A percentile compares a stretch with the other conserved stretches of the same genome.
Evolutionary conservation across 768 basidiomycete genomes (phyloP).

Genomic region (Postia placenta): DNA sequence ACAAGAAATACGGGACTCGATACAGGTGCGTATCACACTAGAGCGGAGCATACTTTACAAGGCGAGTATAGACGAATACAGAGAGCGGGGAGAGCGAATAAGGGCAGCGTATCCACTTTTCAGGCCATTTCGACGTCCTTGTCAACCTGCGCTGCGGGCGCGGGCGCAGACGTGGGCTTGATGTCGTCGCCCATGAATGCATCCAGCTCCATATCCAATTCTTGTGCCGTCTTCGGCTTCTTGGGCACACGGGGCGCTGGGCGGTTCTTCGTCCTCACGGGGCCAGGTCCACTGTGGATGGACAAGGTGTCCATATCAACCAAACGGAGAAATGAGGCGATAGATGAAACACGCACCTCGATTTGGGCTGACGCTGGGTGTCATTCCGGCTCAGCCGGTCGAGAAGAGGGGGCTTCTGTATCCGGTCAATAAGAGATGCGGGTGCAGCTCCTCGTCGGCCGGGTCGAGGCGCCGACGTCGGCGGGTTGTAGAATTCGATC

Average conservation of each 20-base stretch:
- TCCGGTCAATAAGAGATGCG: conserved; percentile 66
- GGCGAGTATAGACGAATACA: neutral
- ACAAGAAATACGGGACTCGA: too few species aligned
- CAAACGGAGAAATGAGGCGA: neutral
- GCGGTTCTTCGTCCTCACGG: conserved; percentile 31
- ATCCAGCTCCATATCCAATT: conserved; percentile 86
- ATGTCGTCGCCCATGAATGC: conserved; percentile 67
- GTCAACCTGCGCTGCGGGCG: conserved; percentile 10
- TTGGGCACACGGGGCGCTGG: conserved; percentile 18
- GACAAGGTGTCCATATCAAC: conserved; percentile 2
- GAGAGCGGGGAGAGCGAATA: neutral
- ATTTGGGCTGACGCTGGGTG: neutral
- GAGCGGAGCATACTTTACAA: neutral
- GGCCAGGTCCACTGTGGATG: conserved; percentile 20
- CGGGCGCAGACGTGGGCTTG: conserved; percentile 25
- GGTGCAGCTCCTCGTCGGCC: conserved; percentile 41
- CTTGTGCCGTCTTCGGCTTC: conserved; percentile 70
- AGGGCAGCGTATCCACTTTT: neutral
- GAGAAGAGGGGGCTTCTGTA: conserved; percentile 66
- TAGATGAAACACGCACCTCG: neutral
- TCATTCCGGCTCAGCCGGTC: conserved; percentile 54
- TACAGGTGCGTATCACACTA: neutral
- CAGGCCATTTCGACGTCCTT: conserved; percentile 18
- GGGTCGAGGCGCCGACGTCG: conserved; percentile 31
- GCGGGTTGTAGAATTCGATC: conserved; percentile 50